These are phyloP conservation scores for Teunomyces funiuensis DNA, from an alignment of 805 yeast genomes.

Conservation along the genomic window DNA sequence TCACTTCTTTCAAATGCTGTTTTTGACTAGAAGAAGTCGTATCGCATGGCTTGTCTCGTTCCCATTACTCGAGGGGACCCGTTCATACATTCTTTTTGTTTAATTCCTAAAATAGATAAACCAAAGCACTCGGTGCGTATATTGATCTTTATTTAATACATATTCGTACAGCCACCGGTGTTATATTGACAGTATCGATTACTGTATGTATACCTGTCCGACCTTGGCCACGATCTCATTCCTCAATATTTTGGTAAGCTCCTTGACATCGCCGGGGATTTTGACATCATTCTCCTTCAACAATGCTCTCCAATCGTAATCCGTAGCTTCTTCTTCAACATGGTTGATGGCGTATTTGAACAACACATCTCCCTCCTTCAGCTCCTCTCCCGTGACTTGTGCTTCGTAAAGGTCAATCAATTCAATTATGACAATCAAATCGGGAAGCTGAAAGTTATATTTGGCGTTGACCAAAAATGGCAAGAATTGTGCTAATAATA, in stretches of 20 bases:
- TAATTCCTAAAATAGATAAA: constrained; percentile 6
- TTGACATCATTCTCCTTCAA: constrained; percentile 14
- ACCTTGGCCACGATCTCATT: constrained; percentile 32
- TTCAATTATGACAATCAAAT: constrained; percentile 37
- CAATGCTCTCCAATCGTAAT: constrained; percentile 38
- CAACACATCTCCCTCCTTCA: constrained; percentile 29
- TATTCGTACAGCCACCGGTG: neutral
- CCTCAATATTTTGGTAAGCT: constrained; percentile 28
- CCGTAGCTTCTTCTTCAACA: constrained; percentile 15
- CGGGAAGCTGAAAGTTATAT: constrained; percentile 24
- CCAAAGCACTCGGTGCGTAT: neutral
- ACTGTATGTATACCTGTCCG: constrained; percentile 34
- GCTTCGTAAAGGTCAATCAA: constrained; percentile 37
- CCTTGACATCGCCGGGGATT: constrained; percentile 27
- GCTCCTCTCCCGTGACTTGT: constrained; percentile 21
- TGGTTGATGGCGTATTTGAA: constrained; percentile 29
- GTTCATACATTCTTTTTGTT: constrained; percentile 5
- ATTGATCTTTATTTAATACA: constrained; percentile 4
- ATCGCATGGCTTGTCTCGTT: constrained; percentile 5
- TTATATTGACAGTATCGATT: neutral
- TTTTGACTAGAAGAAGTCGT: constrained; percentile 5
- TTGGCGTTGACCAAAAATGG: constrained; percentile 33
- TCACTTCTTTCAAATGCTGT: constrained; percentile 7
- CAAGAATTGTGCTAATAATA: constrained; percentile 48
- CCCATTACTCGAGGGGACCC: neutral